Evolutionary conservation across 306 rosid species (phyloP), one percentile per base, ranked within the genome.

Genomic region (Lathyrus tuberosus): DNA sequence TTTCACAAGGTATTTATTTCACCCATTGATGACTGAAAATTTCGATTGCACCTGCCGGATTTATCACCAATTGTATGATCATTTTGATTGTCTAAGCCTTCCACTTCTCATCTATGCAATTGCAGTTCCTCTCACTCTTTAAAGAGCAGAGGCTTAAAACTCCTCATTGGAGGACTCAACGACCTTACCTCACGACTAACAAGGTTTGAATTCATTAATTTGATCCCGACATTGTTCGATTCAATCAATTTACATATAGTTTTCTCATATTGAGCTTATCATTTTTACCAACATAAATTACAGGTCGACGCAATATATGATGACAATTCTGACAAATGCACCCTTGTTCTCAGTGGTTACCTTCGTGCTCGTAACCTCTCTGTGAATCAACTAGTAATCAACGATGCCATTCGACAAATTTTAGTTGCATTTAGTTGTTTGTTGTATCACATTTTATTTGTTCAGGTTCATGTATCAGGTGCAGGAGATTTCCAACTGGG

Each of bases 381-480:
- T 22, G 99, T 87, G 82, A 91, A 94, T 80, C 97, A 94, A 80
- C 84, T 91, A 95, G 97, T 94, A 87, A 46, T 59, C 41, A 44
- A 47, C 44, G 30, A 69, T 22, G 10, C 78, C 81, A 41, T 61
- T 67, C 28, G 42, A 73, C 22, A 42, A 22, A 42, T 62, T 84
- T 22, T 62, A 56, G 51, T 78, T 22, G 33, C 73, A 22, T 67
- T 75, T 70, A 43, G 62, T 47, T 60, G 37, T 31, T 37, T 58
- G 65, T 62, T 78, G 12, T 67, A 77, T 77, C 61, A 84, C 66
- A 80, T 78, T 65, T 12, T 10, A 56, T 79, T 66, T 58, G 54
- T 5, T 44, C 85, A 94, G 99, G 96, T 94, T 72, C 99, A 94
- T 83, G 87, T 94, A 62, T 84, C 99, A 73, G 99, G 97, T 64